Evolutionary conservation across 1,284 basidiomycete genomes (phyloP).

Genomic region (Rhodotorula sp.): DNA sequence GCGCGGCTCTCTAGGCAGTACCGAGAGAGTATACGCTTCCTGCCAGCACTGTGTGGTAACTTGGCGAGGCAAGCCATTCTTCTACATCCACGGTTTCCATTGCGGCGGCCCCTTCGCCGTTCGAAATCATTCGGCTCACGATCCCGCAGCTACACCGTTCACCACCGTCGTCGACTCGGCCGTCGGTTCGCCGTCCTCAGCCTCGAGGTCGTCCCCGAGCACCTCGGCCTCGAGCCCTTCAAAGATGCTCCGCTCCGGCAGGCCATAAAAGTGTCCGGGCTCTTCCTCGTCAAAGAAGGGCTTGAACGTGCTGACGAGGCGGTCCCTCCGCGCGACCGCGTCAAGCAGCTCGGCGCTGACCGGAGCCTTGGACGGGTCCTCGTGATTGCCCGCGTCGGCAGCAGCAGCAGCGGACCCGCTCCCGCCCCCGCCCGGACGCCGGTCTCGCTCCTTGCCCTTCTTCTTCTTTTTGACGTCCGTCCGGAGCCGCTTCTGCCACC

Average conservation of each 20-base stretch:
- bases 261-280: conserved; percentile 65
- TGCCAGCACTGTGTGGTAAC: no score
- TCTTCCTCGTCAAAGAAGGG: conserved; percentile 66
- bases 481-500: conserved; percentile 53
- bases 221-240: conserved; percentile 61
- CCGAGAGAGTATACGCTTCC: no score
- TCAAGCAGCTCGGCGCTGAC: conserved; percentile 69
- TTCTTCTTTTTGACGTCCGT: conserved; percentile 49
- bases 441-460: conserved; percentile 56
- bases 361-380: conserved; percentile 60
- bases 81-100: no score
- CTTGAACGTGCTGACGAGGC: conserved; percentile 71
- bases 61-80: no score
- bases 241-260: conserved; percentile 71
- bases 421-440: conserved; percentile 47
- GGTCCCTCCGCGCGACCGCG: conserved; percentile 65
- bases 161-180: neutral
- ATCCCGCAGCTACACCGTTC: neutral
- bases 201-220: conserved; percentile 41
- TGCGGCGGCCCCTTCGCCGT: no score
- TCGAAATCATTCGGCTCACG: neutral
- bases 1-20: no score
- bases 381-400: conserved; percentile 42
- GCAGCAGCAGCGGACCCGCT: conserved; percentile 50
- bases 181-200: neutral